Conservation (phyloP, 495 filamentous ascomycete genomes). For the Xylaria grammica region DNA sequence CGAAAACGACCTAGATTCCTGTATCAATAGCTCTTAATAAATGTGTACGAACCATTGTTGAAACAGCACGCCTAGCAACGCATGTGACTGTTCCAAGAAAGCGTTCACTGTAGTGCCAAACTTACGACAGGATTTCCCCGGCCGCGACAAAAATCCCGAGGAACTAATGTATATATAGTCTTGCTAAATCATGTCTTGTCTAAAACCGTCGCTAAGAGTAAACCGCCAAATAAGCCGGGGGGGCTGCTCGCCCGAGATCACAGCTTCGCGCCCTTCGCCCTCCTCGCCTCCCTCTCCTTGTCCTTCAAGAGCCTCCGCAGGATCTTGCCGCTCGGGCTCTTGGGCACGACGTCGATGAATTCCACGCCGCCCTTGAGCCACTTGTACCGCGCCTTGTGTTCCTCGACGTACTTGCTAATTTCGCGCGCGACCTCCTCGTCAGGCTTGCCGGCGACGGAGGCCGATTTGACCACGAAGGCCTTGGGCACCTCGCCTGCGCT, state of each 20-base stretch:
- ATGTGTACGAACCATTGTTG: background rate
- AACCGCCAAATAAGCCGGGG: too few relatives aligned
- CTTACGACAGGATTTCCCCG: background rate
- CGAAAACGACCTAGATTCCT: background rate
- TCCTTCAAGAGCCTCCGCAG: conserved; percentile 80
- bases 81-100: background rate
- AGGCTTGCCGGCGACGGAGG: conserved; percentile 59
- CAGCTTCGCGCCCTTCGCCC: conserved; percentile 61
- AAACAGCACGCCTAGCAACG: background rate
- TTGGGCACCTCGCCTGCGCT: conserved; percentile 83
- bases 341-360: conserved; percentile 78
- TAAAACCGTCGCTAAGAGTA: too few relatives aligned
- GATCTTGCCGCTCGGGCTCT: conserved; percentile 94
- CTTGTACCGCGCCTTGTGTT: conserved; percentile 87
- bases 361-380: conserved; percentile 85
- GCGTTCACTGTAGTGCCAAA: too few relatives aligned
- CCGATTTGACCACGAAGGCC: conserved; percentile 81
- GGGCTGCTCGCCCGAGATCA: conserved; percentile 34
- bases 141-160: background rate
- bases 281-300: conserved; percentile 71
- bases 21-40: conserved; percentile 9
- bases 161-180: too few relatives aligned
- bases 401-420: conserved; percentile 77
- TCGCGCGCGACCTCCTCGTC: conserved; percentile 58
- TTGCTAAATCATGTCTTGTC: too few relatives aligned